Evolutionary conservation across 306 rosid species (phyloP).

Genomic region (Cicer arietinum): DNA sequence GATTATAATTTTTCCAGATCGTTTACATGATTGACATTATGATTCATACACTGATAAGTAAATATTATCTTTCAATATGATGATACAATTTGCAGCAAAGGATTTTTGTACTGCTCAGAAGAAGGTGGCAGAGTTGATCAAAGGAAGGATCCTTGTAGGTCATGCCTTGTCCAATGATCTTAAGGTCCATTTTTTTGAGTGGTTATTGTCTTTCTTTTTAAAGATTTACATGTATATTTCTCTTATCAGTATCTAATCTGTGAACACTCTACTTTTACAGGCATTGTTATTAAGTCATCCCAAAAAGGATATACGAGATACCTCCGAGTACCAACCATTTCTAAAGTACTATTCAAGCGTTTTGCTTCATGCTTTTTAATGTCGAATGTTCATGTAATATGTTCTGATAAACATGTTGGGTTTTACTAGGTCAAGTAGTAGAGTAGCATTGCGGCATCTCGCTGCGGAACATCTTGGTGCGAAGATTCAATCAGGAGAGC

Average conservation of each 20-base stretch:
- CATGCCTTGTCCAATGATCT: slow-evolving; percentile 93
- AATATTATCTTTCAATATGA: slow-evolving; percentile 30
- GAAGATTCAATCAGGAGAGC: slow-evolving; percentile 89
- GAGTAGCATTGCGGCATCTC: slow-evolving; percentile 80
- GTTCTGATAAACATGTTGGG: slow-evolving; percentile 41
- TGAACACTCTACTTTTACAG: slow-evolving; percentile 52
- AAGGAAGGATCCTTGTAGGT: slow-evolving; percentile 87
- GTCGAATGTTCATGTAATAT: slow-evolving; percentile 9
- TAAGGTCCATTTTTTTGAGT: slow-evolving; percentile 67
- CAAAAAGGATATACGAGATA: slow-evolving; percentile 77
- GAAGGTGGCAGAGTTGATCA: slow-evolving; percentile 80
- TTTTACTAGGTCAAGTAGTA: slow-evolving; percentile 63
- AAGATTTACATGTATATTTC: slow-evolving; percentile 18
- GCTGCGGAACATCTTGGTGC: slow-evolving; percentile 77
- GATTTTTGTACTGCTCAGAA: slow-evolving; percentile 78
- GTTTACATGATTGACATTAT: slow-evolving; percentile 14
- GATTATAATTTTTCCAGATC: slow-evolving; percentile 14
- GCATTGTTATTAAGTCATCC: slow-evolving; percentile 91
- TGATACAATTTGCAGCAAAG: slow-evolving; percentile 61
- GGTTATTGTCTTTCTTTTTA: slow-evolving; percentile 6
- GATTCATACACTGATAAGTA: slow-evolving; percentile 32
- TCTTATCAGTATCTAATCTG: slow-evolving; percentile 21
- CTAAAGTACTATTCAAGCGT: slow-evolving; percentile 53
- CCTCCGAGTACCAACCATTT: slow-evolving; percentile 81
- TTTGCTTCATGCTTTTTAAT: slow-evolving; percentile 5